A percentile compares a stretch with the other conserved stretches of the same genome.
Evolutionary conservation across 805 yeast species (phyloP).

Genomic region (Schizosaccharomyces cryophilus): DNA sequence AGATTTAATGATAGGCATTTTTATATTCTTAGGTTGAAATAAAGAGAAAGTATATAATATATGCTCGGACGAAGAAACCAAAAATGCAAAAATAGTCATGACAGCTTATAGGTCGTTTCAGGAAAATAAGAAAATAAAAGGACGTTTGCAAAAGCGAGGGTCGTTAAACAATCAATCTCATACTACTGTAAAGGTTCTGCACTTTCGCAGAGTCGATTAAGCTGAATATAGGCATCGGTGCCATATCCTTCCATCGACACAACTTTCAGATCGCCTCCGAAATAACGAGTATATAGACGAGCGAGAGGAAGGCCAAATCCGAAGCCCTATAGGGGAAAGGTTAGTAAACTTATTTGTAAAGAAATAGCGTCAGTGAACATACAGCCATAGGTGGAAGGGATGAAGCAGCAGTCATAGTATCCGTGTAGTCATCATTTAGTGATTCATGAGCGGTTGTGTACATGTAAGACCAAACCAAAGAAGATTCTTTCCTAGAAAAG

Average conservation of each 20-base stretch:
- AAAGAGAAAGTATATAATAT: no score
- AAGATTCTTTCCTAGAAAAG: constrained; percentile 59
- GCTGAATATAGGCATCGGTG: constrained; percentile 71
- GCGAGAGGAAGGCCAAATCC: constrained; percentile 82
- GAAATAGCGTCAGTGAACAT: neutral
- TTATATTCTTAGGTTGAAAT: no score
- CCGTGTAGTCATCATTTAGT: constrained; percentile 28
- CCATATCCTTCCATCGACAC: constrained; percentile 89
- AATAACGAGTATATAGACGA: constrained; percentile 63
- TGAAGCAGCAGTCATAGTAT: constrained; percentile 32
- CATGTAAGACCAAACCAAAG: constrained; percentile 72
- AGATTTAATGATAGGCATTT: no score
- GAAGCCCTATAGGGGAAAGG: constrained; percentile 25
- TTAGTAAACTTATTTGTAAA: neutral
- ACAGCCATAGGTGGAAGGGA: constrained; percentile 60
- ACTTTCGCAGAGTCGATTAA: constrained; percentile 51
- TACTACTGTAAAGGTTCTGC: constrained; percentile 31
- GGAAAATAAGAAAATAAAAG: neutral
- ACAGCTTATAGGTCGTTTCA: neutral
- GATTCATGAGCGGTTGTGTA: constrained; percentile 71
- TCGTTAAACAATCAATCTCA: neutral
- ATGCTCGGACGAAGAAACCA: no score
- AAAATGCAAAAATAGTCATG: no score
- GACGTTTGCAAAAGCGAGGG: neutral
- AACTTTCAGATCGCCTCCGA: constrained; percentile 63